Percentiles rank a stretch among this genome's conserved stretches.
Evolutionary conservation across 1,139 yeast genomes (phyloP).

Genomic region (Candida tunisiensis): DNA sequence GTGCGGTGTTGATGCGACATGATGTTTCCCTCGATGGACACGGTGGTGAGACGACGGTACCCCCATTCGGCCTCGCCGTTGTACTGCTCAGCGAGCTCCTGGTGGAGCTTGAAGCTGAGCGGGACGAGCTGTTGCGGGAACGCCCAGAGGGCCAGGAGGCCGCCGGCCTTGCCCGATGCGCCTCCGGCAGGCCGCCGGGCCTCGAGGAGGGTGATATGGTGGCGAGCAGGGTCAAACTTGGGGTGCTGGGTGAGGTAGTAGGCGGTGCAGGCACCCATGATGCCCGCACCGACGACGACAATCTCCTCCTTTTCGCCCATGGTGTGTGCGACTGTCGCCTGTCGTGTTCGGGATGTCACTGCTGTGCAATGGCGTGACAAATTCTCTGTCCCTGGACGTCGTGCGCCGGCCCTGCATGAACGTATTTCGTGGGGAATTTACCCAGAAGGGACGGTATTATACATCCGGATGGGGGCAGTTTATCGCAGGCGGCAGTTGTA

Average conservation of each 20-base stretch:
- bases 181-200: conserved; percentile 93
- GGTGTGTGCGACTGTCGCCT: too few relatives aligned
- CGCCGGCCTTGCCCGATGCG: conserved; percentile 97
- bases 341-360: too few relatives aligned
- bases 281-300: conserved; percentile 51
- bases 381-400: too few relatives aligned
- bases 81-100: conserved; percentile 59
- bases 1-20: conserved; percentile 1
- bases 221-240: conserved; percentile 47
- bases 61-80: conserved; percentile 86
- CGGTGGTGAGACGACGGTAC: conserved; percentile 73
- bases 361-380: too few relatives aligned
- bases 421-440: too few relatives aligned
- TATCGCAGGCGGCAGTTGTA: too few relatives aligned
- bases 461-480: too few relatives aligned
- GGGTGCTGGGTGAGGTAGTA: conserved; percentile 78
- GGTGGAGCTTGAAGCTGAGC: conserved; percentile 71
- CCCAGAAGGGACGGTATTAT: too few relatives aligned
- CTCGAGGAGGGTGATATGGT: conserved; percentile 79
- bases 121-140: conserved; percentile 93
- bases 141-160: conserved; percentile 87
- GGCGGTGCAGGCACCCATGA: conserved; percentile 91
- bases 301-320: conserved; percentile 21
- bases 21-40: conserved; percentile 75
- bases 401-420: too few relatives aligned